Percentiles rank a stretch among this genome's conserved stretches.
phyloP scores from a whole-genome alignment of 345 rosid species.

The Clausena lansium region DNA sequence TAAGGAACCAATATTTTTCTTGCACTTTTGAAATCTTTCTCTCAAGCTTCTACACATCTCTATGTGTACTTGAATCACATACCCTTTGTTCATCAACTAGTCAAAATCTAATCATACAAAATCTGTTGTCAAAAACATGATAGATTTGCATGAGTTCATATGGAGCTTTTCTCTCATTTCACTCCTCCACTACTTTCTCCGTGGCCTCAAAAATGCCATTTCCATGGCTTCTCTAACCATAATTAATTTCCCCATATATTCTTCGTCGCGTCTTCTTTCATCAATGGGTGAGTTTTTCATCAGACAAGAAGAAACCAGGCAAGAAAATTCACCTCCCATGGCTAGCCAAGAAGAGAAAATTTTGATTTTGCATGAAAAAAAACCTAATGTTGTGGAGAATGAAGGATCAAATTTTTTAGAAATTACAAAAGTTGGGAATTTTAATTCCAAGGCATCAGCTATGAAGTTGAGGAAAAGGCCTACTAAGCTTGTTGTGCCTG shows the following conservation, averaged over 20 bases:
- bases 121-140: background rate
- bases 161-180: slow-evolving; percentile 33
- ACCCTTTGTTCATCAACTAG: too few species aligned
- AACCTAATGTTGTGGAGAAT: background rate
- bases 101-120: too few species aligned
- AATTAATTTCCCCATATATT: slow-evolving; percentile 7
- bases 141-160: slow-evolving; percentile 27
- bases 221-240: slow-evolving; percentile 19
- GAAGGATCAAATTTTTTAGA: background rate
- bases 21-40: background rate
- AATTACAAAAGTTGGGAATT: background rate
- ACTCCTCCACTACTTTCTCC: slow-evolving; percentile 10
- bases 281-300: slow-evolving; percentile 13
- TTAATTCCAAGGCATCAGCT: background rate
- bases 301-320: slow-evolving; percentile 1
- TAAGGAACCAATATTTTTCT: background rate
- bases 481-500: slow-evolving; percentile 38
- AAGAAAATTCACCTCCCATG: background rate
- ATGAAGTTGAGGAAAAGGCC: slow-evolving; percentile 41
- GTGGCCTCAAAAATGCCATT: slow-evolving; percentile 15
- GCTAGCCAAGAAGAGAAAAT: background rate
- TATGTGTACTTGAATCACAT: too few species aligned
- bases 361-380: too few species aligned
- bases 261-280: slow-evolving; percentile 14
- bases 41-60: too few species aligned